Conservation (phyloP, 352 stramenopile genomes). For the Saprolegnia parasitica region DNA sequence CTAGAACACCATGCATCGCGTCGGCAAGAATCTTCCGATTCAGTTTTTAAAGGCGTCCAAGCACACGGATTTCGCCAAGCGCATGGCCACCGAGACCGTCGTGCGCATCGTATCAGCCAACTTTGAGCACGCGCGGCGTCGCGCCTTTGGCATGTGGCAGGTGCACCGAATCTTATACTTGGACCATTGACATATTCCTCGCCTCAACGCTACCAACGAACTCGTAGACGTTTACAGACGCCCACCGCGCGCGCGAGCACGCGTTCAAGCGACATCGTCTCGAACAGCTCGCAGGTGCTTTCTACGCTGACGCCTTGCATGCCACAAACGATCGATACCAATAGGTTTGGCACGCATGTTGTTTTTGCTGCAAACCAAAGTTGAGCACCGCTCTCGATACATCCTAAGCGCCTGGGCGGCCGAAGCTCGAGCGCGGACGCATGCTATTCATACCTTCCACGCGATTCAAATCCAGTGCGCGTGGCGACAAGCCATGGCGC, state of each 20-base stretch:
- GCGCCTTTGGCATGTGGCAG: slow-evolving; percentile 9
- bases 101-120: slow-evolving; percentile 18
- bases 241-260: slow-evolving; percentile 3
- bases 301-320: no score
- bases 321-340: background rate
- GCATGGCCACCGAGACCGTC: slow-evolving; percentile 22
- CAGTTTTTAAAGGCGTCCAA: slow-evolving; percentile 27
- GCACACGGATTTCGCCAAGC: slow-evolving; percentile 19
- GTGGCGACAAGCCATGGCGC: slow-evolving; percentile 17
- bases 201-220: background rate
- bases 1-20: slow-evolving; percentile 24
- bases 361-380: background rate
- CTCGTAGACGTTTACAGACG: background rate
- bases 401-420: slow-evolving; percentile 2
- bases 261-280: slow-evolving; percentile 3
- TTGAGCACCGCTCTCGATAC: slow-evolving; percentile 2
- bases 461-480: slow-evolving; percentile 17
- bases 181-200: background rate
- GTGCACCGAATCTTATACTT: background rate
- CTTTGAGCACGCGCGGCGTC: background rate
- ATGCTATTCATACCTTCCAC: background rate
- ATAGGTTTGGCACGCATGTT: slow-evolving; percentile 17
- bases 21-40: slow-evolving; percentile 27
- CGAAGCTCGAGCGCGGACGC: slow-evolving; percentile 1
- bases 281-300: slow-evolving; percentile 12